These are phyloP conservation scores for Usnea hakonensis DNA, from an alignment of 495 filamentous ascomycete genomes.

Conservation along the genomic window DNA sequence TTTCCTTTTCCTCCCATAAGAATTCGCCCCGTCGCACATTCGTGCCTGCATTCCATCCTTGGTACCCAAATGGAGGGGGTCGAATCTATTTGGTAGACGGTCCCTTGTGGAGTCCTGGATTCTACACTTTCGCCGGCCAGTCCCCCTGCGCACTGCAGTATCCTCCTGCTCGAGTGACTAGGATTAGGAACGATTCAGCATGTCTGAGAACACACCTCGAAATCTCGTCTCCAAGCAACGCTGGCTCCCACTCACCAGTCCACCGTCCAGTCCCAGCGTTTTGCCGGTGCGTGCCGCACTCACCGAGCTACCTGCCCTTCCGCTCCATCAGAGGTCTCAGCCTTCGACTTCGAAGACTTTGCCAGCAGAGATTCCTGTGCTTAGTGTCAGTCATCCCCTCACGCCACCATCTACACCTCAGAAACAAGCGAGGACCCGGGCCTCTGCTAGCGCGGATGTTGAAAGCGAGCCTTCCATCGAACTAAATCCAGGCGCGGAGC, in stretches of 20 bases:
- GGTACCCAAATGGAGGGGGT: not conserved
- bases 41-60: not conserved
- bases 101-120: not conserved
- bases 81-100: too few species aligned
- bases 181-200: not conserved
- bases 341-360: slow-evolving; percentile 1
- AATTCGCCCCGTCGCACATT: not conserved
- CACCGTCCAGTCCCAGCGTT: not conserved
- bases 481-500: not conserved
- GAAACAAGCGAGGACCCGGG: not conserved
- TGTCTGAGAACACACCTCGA: not conserved
- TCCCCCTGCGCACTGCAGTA: not conserved
- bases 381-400: not conserved
- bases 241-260: slow-evolving; percentile 11
- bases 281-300: slow-evolving; percentile 7
- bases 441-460: slow-evolving; percentile 4
- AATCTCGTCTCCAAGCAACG: not conserved
- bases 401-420: slow-evolving; percentile 12
- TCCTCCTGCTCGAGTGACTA: not conserved
- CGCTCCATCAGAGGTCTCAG: slow-evolving; percentile 4
- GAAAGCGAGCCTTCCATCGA: not conserved
- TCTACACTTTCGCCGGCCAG: not conserved
- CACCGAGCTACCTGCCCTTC: slow-evolving; percentile 1
- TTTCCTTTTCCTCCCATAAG: not conserved
- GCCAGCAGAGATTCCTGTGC: not conserved